Evolutionary conservation across 106 monocot species (phyloP), one percentile per base, ranked within the genome.

Genomic region (Xerophyta viscosa): DNA sequence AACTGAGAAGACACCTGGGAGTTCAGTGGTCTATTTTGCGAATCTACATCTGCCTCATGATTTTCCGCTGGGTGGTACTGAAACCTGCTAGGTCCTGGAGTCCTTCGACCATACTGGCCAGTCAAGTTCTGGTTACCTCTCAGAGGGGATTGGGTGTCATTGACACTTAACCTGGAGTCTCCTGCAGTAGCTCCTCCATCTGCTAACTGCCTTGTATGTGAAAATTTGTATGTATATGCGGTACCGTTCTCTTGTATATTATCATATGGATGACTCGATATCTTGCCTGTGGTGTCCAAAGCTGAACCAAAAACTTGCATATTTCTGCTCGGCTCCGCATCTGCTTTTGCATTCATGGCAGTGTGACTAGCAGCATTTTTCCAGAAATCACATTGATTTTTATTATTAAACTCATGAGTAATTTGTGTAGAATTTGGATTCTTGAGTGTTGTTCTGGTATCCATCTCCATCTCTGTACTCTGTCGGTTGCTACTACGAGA

Each of bases 11-110:
- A 19, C 14, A 43, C 49, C 47, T 80, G 79, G 52, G 46, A 43
- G 48, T 70, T 47, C 23, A 42, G 29, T 21, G 29, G 30, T 31
- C 61, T 52, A 26, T 46, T 58, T 30, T 50, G 44, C 13, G 67
- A 27, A 20, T 51, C 63, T 46, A 65, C 54, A 55, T 27, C 26
- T 29, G 63, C 78, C 19, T 29, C 27, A 50, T 65, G 62, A 53
- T 63, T 62, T 52, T 66, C 72, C 23, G 73, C 76, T 18, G 67
- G 46, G 29, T 75, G 78, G 28, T 64, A 70, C 29, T 77, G 79
- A 13, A 70, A 58, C 50, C 62, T 77, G 27, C 43, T 59, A 50
- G 71, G 51, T 29, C 60, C 66, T 12, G 63, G 50, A 54, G 36
- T 4, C 41, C 68, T 67, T 53, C 41, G 48, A 60, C 46, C 70